Evolutionary conservation across 192 early-diverging fungal species (phyloP).

Genomic region (Pilobolus umbonatus): DNA sequence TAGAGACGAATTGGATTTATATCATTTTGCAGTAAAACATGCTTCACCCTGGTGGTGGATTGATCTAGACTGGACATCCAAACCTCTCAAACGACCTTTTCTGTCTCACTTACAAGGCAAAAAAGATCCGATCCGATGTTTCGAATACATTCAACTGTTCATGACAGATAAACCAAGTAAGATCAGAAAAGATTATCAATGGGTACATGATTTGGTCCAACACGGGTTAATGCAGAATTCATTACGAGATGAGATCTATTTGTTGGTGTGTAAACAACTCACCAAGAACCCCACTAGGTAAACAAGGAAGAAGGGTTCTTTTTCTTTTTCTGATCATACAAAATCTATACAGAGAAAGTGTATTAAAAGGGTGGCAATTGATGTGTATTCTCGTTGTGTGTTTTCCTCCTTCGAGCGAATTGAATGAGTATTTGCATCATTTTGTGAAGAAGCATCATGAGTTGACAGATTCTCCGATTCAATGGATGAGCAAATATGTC

Average conservation of each 20-base stretch:
- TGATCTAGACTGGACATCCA: too few species aligned
- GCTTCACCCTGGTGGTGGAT: too few species aligned
- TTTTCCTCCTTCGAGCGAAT: constrained; percentile 88
- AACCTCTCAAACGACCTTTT: too few species aligned
- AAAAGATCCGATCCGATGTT: too few species aligned
- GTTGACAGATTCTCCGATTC: constrained; percentile 41
- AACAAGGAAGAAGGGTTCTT: background rate
- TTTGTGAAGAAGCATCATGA: constrained; percentile 68
- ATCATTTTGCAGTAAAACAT: too few species aligned
- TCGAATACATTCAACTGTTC: too few species aligned
- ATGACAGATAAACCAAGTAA: too few species aligned
- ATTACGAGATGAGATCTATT: constrained; percentile 94
- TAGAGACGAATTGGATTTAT: too few species aligned
- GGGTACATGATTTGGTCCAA: too few species aligned
- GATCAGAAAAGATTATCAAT: too few species aligned
- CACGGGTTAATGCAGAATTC: too few species aligned
- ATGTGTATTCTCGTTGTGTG: constrained; percentile 76
- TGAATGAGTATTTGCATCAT: constrained; percentile 76
- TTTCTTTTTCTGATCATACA: background rate
- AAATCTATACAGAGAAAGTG: constrained; percentile 42
- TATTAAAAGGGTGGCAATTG: constrained; percentile 84
- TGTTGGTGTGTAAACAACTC: constrained; percentile 89
- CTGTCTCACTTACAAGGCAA: too few species aligned
- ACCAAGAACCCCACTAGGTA: constrained; percentile 69
- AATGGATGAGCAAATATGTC: constrained; percentile 45